These are phyloP conservation scores for Panus rudis DNA, from an alignment of 768 basidiomycete genomes.

Conservation along the genomic window DNA sequence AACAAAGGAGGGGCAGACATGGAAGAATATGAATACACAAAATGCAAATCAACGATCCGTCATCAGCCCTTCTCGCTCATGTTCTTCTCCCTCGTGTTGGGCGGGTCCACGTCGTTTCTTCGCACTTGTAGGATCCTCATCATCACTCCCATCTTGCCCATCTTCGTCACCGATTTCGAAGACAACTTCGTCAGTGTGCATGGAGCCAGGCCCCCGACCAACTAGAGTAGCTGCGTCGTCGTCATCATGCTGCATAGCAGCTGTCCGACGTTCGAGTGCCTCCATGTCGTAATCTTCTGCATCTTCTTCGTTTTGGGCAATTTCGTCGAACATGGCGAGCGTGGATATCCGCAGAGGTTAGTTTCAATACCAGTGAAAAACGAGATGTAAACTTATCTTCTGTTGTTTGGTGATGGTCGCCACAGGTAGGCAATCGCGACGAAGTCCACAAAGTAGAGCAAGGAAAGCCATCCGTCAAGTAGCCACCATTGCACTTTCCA, in stretches of 20 bases:
- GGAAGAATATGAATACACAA: conserved; percentile 10
- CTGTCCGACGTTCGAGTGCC: conserved; percentile 51
- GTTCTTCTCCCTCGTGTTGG: conserved; percentile 36
- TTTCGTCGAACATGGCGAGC: conserved; percentile 93
- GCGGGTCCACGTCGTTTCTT: conserved; percentile 43
- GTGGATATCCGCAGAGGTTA: conserved; percentile 37
- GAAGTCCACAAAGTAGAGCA: conserved; percentile 83
- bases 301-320: conserved; percentile 91
- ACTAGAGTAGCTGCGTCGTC: conserved; percentile 72
- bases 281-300: conserved; percentile 91
- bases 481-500: conserved; percentile 95
- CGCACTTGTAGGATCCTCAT: conserved; percentile 40
- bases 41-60: conserved; percentile 27
- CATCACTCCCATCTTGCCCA: conserved; percentile 47
- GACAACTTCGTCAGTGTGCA: conserved; percentile 68
- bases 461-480: conserved; percentile 88
- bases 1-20: neutral
- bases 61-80: conserved; percentile 67
- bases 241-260: conserved; percentile 41
- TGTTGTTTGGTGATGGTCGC: conserved; percentile 87
- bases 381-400: conserved; percentile 52
- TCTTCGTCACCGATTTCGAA: conserved; percentile 91
- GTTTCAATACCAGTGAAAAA: conserved; percentile 2
- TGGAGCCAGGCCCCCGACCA: conserved; percentile 40
- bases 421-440: conserved; percentile 80